Base-by-base conservation (phyloP, 768 basidiomycete genomes). In the Leccinum subgranulosum region DNA sequence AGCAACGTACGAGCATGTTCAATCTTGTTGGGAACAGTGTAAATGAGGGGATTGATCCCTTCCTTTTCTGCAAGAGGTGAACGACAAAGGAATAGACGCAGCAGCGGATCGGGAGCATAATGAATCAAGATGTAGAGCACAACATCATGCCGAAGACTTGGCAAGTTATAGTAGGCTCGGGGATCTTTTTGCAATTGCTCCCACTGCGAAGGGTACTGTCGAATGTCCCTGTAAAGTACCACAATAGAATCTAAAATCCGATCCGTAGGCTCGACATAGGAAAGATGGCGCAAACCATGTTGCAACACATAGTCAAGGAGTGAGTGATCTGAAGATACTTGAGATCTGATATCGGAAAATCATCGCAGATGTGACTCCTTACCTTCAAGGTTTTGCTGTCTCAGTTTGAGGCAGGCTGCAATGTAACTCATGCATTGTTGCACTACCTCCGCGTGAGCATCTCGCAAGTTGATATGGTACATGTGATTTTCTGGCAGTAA, bases 21-120 rank as follows among this genome's bases (percentile, higher is more conserved):
- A 10, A 41, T 41, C 9, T n/a, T 41, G 8, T 0, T 0, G 0
- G 8, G 39, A 10, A 19, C n/a, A 2, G n/a, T 10, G n/a, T 41
- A 41, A 8, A 41, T n/a, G 39, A 41, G 39, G n/a, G 39, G 39
- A 10, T 41, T 41, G 0, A n/a, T 41, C n/a, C 39, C 39, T n/a
- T 41, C 9, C n/a, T 41, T 19, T 41, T 9, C n/a, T 19, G 3
- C 0, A 41, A 41, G 39, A 10, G 39, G 17, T 19, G 39, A 17
- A 41, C n/a, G 39, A 0, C 39, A 8, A 41, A 41, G 39, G 0
- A 41, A 41, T 41, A n/a, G 17, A 4, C 4, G 0, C n/a, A 41
- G 39, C 8, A 41, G 39, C 1, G 39, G 1, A 17, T 41, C 0
- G 39, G 39, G 39, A 41, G 39, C 9, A 41, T n/a, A 10, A 9